Conservation (phyloP, 2,329 filamentous ascomycete species). For the Xylariaceae sp. region DNA sequence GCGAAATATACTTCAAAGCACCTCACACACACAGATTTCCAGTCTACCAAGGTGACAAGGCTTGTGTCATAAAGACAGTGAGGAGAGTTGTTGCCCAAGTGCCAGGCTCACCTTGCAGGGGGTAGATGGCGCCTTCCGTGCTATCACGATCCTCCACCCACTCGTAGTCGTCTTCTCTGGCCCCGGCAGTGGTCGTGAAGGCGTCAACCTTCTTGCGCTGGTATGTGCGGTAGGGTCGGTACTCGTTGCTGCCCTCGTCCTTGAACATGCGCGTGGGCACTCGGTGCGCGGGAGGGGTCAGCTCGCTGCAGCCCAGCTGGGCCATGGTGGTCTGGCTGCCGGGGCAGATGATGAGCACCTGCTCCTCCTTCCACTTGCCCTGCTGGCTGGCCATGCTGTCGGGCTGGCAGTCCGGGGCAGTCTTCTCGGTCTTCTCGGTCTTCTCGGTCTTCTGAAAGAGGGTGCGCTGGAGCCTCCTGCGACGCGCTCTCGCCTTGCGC, state of each 20-base stretch:
- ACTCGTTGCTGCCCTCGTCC: slow-evolving; percentile 71
- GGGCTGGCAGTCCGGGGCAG: slow-evolving; percentile 3
- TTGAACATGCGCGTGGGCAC: slow-evolving; percentile 93
- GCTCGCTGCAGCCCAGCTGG: slow-evolving; percentile 81
- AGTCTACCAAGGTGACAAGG: not conserved
- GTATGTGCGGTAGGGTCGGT: slow-evolving; percentile 68
- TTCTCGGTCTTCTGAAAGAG: slow-evolving; percentile 1
- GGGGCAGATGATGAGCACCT: slow-evolving; percentile 65
- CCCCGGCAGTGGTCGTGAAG: slow-evolving; percentile 28
- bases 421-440: not conserved
- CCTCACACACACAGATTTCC: not conserved
- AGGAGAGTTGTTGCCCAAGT: not conserved
- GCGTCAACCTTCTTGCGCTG: slow-evolving; percentile 44
- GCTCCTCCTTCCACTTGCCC: slow-evolving; percentile 57
- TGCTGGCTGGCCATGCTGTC: slow-evolving; percentile 45
- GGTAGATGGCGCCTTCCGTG: slow-evolving; percentile 83
- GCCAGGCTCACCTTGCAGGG: slow-evolving; percentile 60
- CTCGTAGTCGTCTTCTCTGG: slow-evolving; percentile 52
- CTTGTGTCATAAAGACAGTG: slow-evolving; percentile 1
- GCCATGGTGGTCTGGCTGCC: slow-evolving; percentile 87
- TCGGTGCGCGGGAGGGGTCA: slow-evolving; percentile 81
- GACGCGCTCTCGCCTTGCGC: slow-evolving; percentile 11
- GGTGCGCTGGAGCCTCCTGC: slow-evolving; percentile 7
- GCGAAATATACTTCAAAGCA: too few species aligned
- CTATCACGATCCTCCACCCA: slow-evolving; percentile 87